Conservation (phyloP, 108 stramenopile genomes). For the Cyclotella cryptica region DNA sequence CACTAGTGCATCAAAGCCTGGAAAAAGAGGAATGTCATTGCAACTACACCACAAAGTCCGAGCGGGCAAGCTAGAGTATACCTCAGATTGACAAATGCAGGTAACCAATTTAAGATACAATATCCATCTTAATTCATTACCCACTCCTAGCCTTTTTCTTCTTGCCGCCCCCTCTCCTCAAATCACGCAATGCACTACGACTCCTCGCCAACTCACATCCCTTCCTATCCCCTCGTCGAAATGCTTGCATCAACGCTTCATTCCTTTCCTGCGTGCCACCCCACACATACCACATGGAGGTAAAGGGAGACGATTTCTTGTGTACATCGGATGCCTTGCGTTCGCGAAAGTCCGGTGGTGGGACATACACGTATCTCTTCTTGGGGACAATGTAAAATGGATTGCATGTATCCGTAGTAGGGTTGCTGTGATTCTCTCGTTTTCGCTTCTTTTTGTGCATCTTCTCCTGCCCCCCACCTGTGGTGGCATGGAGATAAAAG, state of each 20-base stretch:
- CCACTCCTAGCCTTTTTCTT: slow-evolving; percentile 9
- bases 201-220: slow-evolving; percentile 80
- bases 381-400: slow-evolving; percentile 88
- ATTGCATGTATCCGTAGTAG: slow-evolving; percentile 16
- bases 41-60: too few relatives aligned
- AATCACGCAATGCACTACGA: slow-evolving; percentile 83
- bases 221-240: slow-evolving; percentile 27
- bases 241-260: slow-evolving; percentile 58
- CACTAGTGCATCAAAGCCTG: too few relatives aligned
- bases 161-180: slow-evolving; percentile 62
- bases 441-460: slow-evolving; percentile 16
- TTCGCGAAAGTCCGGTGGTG: slow-evolving; percentile 83
- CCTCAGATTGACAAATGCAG: too few relatives aligned
- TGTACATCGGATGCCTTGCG: slow-evolving; percentile 85
- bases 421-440: slow-evolving; percentile 3
- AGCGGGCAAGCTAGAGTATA: too few relatives aligned
- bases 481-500: slow-evolving; percentile 63
- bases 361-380: slow-evolving; percentile 89
- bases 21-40: too few relatives aligned
- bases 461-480: slow-evolving; percentile 7
- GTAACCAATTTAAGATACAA: neutral
- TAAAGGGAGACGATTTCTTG: slow-evolving; percentile 90
- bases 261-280: slow-evolving; percentile 68
- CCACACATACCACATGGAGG: slow-evolving; percentile 91
- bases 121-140: neutral